Percentiles rank a stretch among this genome's conserved stretches.
Conservation (phyloP, 2,329 filamentous ascomycete genomes). For the Talaromyces sp. region DNA sequence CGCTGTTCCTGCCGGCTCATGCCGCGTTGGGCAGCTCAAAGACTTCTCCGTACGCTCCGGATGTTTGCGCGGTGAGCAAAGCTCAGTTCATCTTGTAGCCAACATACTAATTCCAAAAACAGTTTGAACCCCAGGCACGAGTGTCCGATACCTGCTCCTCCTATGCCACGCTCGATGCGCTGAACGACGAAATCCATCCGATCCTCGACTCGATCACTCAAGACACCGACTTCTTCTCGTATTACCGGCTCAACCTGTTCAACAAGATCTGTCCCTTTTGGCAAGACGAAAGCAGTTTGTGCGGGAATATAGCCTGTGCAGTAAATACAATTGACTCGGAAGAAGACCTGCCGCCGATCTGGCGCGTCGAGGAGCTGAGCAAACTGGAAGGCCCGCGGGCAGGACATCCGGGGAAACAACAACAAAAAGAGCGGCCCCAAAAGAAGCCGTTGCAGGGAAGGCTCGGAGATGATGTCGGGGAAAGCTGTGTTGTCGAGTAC, state of each 20-base stretch:
- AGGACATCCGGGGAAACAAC: conserved; percentile 73
- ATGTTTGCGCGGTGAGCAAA: conserved; percentile 54
- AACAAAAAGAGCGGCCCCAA: conserved; percentile 63
- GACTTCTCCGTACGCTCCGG: conserved; percentile 28
- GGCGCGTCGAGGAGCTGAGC: conserved; percentile 85
- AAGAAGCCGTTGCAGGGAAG: conserved; percentile 72
- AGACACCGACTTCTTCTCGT: conserved; percentile 94
- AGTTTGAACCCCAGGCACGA: conserved; percentile 85
- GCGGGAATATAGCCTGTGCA: conserved; percentile 92
- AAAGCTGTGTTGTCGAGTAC: conserved; percentile 95
- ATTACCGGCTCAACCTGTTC: conserved; percentile 92
- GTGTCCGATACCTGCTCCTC: conserved; percentile 93
- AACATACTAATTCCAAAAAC: conserved; percentile 22
- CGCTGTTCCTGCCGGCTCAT: conserved; percentile 48
- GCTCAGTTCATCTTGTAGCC: too few species aligned
- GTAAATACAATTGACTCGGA: conserved; percentile 95
- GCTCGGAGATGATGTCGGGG: conserved; percentile 79
- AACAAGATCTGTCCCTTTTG: conserved; percentile 95
- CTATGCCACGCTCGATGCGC: conserved; percentile 78
- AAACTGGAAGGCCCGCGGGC: conserved; percentile 88
- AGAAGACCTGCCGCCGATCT: conserved; percentile 84
- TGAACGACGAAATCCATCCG: conserved; percentile 74
- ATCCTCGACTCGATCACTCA: conserved; percentile 74
- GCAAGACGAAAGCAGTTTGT: conserved; percentile 88
- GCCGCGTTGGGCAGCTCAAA: conserved; percentile 37